Conservation (phyloP, 2,329 filamentous ascomycete species). For the Sphaerulina musiva region DNA sequence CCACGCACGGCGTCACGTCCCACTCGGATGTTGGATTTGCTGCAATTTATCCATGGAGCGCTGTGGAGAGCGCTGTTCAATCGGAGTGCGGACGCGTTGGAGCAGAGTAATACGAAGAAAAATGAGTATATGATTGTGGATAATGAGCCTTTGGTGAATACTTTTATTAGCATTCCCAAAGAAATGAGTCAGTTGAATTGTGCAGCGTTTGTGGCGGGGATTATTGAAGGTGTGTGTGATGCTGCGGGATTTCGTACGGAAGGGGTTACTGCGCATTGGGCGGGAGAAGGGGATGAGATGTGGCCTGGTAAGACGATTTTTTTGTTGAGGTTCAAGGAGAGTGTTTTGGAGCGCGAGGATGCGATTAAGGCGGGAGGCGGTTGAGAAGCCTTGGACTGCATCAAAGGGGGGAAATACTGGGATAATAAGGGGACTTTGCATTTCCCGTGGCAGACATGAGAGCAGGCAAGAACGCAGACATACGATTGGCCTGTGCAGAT, state of each 20-base stretch:
- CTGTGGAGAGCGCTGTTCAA: conserved; percentile 90
- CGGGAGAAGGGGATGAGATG: conserved; percentile 56
- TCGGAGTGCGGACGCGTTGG: conserved; percentile 83
- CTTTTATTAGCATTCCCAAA: conserved; percentile 83
- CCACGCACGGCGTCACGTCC: conserved; percentile 63
- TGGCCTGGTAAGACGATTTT: conserved; percentile 97
- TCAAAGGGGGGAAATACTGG: too few relatives aligned
- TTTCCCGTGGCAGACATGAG: too few relatives aligned
- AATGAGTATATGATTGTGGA: conserved; percentile 99
- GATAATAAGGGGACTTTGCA: too few relatives aligned
- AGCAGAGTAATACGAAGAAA: conserved; percentile 76
- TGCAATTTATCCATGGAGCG: conserved; percentile 90
- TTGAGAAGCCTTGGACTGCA: conserved; percentile 8
- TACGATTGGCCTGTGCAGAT: neutral
- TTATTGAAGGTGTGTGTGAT: conserved; percentile 93
- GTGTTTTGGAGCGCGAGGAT: conserved; percentile 85
- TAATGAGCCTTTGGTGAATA: conserved; percentile 93
- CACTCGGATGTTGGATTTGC: conserved; percentile 78
- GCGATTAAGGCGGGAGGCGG: conserved; percentile 32
- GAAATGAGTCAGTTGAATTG: conserved; percentile 97
- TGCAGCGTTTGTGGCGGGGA: conserved; percentile 88
- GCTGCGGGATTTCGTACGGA: conserved; percentile 78
- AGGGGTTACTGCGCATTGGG: conserved; percentile 79
- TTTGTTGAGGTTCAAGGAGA: conserved; percentile 82
- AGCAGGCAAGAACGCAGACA: neutral